Evolutionary conservation across 2,329 filamentous ascomycete species (phyloP), one percentile per base, ranked within the genome.

Genomic region (Pseudocercospora musae): DNA sequence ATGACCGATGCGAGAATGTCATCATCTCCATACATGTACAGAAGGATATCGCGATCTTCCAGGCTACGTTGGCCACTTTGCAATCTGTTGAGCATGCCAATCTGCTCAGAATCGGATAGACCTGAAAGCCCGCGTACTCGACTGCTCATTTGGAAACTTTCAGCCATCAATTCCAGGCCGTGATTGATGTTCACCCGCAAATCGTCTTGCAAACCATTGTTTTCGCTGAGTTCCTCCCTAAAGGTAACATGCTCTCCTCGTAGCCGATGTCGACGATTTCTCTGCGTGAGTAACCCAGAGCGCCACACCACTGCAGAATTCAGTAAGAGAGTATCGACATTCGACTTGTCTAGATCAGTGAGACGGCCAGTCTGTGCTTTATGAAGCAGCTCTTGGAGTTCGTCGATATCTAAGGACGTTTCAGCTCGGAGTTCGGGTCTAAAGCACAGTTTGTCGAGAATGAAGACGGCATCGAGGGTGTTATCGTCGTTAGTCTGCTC

Each of bases 141-240:
- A 8, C 66, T 62, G 33, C 70, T 72, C 66, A 69, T 71, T 49
- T 71, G 68, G 57, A 70, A 75, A 9, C 65, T 66, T 27, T 73
- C 70, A 4, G 71, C 71, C 70, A 74, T 71, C 40, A 71, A 50
- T 49, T 75, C 73, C 23, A 70, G 63, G 33, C 71, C 66, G 50
- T 70, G 66, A 5, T 68, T 54, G 3, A 65, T 58, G 54, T 59
- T 42, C 13, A n/a, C 37, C 13, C 1, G 7, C 2, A 5, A 18
- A 7, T 40, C 15, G 37, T 40, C 37, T 40, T 40, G 15, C 5
- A 40, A 8, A 40, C 37, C 4, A 40, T 18, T n/a, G 8, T 15
- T 40, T 40, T 40, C 37, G 2, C 37, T n/a, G 8, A 40, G 15
- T 40, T 66, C 59, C 8, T 63, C 57, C 4, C 40, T 58, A 37